Conservation (phyloP, 805 yeast genomes). For the Hermanozyma aechmeae region DNA sequence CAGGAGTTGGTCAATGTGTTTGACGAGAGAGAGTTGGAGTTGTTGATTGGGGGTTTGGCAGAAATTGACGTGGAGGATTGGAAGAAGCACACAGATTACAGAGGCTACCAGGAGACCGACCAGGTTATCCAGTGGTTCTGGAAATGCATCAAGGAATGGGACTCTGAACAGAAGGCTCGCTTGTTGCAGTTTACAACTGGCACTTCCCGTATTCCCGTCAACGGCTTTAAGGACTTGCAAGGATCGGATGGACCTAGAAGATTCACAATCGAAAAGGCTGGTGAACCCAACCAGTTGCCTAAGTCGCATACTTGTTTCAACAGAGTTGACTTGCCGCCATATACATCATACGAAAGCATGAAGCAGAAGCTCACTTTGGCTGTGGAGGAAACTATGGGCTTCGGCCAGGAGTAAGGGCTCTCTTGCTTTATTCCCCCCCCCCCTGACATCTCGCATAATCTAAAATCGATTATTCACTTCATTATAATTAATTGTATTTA, state of each 20-base stretch:
- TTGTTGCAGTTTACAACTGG: slow-evolving; percentile 96
- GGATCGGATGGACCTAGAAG: slow-evolving; percentile 99
- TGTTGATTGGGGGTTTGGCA: slow-evolving; percentile 95
- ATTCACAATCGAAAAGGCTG: slow-evolving; percentile 97
- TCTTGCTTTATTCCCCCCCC: too few relatives aligned
- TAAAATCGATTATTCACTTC: too few relatives aligned
- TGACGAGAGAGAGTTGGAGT: slow-evolving; percentile 94
- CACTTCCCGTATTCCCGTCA: slow-evolving; percentile 97
- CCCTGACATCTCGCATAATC: too few relatives aligned
- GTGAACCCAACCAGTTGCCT: slow-evolving; percentile 87
- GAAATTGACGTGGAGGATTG: slow-evolving; percentile 98
- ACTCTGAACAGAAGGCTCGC: slow-evolving; percentile 92
- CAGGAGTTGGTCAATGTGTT: slow-evolving; percentile 94
- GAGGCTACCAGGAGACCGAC: slow-evolving; percentile 95
- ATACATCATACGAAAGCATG: slow-evolving; percentile 72
- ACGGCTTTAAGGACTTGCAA: slow-evolving; percentile 96
- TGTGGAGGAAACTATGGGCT: slow-evolving; percentile 97
- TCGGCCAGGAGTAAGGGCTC: slow-evolving; percentile 86
- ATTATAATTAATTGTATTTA: too few relatives aligned
- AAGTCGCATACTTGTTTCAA: slow-evolving; percentile 98
- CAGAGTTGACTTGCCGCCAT: slow-evolving; percentile 96
- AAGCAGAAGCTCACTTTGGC: slow-evolving; percentile 90
- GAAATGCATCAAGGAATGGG: slow-evolving; percentile 91
- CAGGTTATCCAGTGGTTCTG: slow-evolving; percentile 99
- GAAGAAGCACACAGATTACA: slow-evolving; percentile 97